phyloP scores from a whole-genome alignment of 2,329 filamentous ascomycete genomes.

The Penicillium olsonii region DNA sequence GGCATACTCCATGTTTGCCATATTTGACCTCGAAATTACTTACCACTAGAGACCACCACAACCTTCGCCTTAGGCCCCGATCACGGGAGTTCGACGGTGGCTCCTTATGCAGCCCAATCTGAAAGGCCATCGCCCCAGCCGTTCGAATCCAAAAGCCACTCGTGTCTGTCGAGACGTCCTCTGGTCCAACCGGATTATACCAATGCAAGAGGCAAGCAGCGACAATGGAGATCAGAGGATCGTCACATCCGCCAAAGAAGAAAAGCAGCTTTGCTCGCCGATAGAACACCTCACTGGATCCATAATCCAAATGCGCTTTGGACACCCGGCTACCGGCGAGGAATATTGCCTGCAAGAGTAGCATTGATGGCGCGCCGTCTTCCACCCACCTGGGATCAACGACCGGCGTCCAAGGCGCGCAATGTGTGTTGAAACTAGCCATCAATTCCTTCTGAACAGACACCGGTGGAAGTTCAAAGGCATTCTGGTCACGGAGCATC shows the following conservation, averaged over 20 bases:
- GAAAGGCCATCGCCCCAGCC: constrained; percentile 45
- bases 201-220: constrained; percentile 44
- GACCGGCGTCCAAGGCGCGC: constrained; percentile 46
- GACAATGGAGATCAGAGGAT: constrained; percentile 44
- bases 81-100: constrained; percentile 36
- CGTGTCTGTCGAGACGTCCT: constrained; percentile 43
- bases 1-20: no score
- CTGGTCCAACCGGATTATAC: constrained; percentile 47
- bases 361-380: constrained; percentile 29
- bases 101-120: constrained; percentile 46
- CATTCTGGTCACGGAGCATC: constrained; percentile 27
- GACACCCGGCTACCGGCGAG: constrained; percentile 45
- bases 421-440: constrained; percentile 43
- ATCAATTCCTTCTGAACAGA: constrained; percentile 39
- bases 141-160: constrained; percentile 47
- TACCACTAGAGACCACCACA: constrained; percentile 51
- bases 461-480: constrained; percentile 24
- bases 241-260: constrained; percentile 35
- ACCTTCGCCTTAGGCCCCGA: constrained; percentile 39
- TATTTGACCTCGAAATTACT: constrained; percentile 7
- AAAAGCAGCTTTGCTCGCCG: constrained; percentile 36
- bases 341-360: constrained; percentile 39
- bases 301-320: constrained; percentile 31
- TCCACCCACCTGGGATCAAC: constrained; percentile 44
- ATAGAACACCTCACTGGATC: constrained; percentile 34